A percentile compares a stretch with the other conserved stretches of the same genome.
Conservation (phyloP, 2,329 filamentous ascomycete genomes). For the Colletotrichum spinosum region DNA sequence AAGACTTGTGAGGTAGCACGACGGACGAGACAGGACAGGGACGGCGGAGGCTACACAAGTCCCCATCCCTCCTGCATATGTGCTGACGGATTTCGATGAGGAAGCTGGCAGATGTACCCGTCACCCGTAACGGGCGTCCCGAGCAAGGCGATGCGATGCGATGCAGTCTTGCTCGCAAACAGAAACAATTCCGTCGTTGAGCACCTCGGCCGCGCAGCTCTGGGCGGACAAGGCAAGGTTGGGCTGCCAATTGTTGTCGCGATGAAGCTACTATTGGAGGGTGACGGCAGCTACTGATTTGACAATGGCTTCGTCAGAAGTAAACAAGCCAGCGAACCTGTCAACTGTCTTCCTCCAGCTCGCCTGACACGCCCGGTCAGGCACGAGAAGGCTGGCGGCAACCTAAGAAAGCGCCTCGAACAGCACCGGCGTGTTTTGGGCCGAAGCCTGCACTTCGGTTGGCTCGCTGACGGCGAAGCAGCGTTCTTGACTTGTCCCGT, state of each 20-base stretch:
- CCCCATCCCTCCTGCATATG: slow-evolving; percentile 11
- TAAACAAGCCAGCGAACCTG: slow-evolving; percentile 34
- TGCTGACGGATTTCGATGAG: slow-evolving; percentile 13
- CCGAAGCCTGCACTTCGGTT: slow-evolving; percentile 30
- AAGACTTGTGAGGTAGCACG: slow-evolving; percentile 21
- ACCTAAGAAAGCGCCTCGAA: slow-evolving; percentile 39
- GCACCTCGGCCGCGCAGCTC: slow-evolving; percentile 14
- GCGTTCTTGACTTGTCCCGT: background rate
- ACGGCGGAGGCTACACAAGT: slow-evolving; percentile 5
- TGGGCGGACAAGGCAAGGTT: slow-evolving; percentile 1
- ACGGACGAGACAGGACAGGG: slow-evolving; percentile 8
- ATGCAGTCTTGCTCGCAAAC: slow-evolving; percentile 19
- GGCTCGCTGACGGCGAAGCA: slow-evolving; percentile 6
- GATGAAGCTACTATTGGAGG: slow-evolving; percentile 38
- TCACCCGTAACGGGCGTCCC: slow-evolving; percentile 12
- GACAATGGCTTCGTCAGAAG: slow-evolving; percentile 45
- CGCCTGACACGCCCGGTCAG: slow-evolving; percentile 34
- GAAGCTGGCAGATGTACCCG: background rate
- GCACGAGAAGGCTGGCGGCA: slow-evolving; percentile 45
- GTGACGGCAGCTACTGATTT: slow-evolving; percentile 44
- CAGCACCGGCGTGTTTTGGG: slow-evolving; percentile 19
- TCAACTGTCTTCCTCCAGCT: slow-evolving; percentile 24
- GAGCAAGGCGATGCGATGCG: slow-evolving; percentile 17
- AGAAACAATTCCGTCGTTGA: slow-evolving; percentile 11
- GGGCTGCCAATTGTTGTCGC: slow-evolving; percentile 14